Conservation (phyloP, 768 basidiomycete species). For the Termitomyces sp. region DNA sequence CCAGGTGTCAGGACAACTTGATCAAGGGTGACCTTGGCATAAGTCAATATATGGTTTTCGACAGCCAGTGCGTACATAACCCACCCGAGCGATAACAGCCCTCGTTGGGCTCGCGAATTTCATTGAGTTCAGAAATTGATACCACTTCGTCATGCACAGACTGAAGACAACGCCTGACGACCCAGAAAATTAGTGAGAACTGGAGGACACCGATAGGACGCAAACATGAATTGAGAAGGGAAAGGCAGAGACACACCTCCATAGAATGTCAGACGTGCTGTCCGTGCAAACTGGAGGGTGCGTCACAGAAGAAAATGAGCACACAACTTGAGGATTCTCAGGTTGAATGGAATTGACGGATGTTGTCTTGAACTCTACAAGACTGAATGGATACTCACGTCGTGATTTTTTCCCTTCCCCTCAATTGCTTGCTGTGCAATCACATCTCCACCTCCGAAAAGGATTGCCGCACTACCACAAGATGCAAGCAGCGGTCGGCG, state of each 20-base stretch:
- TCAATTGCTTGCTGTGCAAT: slow-evolving; percentile 87
- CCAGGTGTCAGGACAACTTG: slow-evolving; percentile 75
- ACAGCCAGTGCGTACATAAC: slow-evolving; percentile 12
- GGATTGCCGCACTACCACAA: slow-evolving; percentile 54
- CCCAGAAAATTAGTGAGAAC: background rate
- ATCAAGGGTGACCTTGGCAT: slow-evolving; percentile 69
- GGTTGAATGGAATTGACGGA: background rate
- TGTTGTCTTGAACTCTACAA: background rate
- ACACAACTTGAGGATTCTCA: background rate
- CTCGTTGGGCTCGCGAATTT: slow-evolving; percentile 57
- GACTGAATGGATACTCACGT: slow-evolving; percentile 40
- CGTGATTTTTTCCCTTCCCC: slow-evolving; percentile 63
- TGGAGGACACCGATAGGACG: no score
- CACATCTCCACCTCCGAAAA: slow-evolving; percentile 74
- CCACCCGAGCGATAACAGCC: slow-evolving; percentile 57
- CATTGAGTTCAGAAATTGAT: slow-evolving; percentile 62
- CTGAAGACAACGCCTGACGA: slow-evolving; percentile 64
- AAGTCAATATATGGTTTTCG: background rate
- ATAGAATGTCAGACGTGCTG: slow-evolving; percentile 63
- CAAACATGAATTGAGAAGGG: no score
- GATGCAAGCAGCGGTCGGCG: slow-evolving; percentile 60
- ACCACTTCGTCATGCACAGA: slow-evolving; percentile 81
- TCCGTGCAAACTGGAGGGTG: slow-evolving; percentile 42
- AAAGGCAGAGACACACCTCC: no score
- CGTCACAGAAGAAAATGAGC: background rate